Evolutionary conservation across 208 protist species (phyloP), one percentile per base, ranked within the genome.

Genomic region (Porcisia deanei): DNA sequence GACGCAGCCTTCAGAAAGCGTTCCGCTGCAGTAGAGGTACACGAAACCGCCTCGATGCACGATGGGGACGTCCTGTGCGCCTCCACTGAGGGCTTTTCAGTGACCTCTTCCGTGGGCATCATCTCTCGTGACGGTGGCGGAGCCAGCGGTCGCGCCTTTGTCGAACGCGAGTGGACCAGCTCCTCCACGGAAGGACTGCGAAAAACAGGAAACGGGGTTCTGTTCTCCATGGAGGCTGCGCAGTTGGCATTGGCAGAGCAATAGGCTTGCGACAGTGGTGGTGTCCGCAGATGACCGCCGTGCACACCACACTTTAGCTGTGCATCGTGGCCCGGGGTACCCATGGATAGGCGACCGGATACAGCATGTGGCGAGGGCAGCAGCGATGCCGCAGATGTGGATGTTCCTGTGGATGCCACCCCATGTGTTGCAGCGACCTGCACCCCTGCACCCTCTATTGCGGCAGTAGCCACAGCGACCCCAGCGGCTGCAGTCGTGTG

Each of bases 1-100:
- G 76, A 74, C 39, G 76, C 76, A 4, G 67, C 76, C 18, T 18
- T 52, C 22, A 80, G 55, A 61, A 80, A 80, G 47, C 67, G 76
- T 30, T 79, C 34, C 12, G 67, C 75, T 60, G 75, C 66, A 45
- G 22, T 61, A 60, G 47, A 25, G 22, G n/a, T 39, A 22, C 16
- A 37, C n/a, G 18, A 52, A 41, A 45, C 41, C 22, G 10, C 39
- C 64, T 16, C 61, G 34, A 57, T 70, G 49, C 4, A 18, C 9
- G 55, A 22, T 57, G 55, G 30, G 12, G 75, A 8, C 18, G 30
- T 60, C 39, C 30, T 20, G 43, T 61, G 66, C 9, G 16, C 58
- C n/a, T 55, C 66, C 64, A 43, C 7, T 9, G 45, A 70, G 8
- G 43, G 10, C n/a, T 18, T 34, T n/a, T 41, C 20, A 30, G 45